Evolutionary conservation across 2,329 filamentous ascomycete genomes (phyloP), one percentile per base, ranked within the genome.

Genomic region (Penicillium sp.): DNA sequence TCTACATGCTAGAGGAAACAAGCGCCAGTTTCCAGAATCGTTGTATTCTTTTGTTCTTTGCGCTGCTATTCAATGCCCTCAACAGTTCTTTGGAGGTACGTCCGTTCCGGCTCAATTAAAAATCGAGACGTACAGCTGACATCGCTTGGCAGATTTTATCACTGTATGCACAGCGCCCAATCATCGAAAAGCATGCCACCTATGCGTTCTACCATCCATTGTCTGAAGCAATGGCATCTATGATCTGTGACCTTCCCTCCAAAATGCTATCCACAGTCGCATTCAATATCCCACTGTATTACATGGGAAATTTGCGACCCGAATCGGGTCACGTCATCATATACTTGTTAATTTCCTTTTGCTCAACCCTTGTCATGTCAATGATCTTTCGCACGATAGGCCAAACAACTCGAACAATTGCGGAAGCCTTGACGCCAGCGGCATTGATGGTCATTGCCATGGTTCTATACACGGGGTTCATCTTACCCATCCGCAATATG

Each of bases 171-270:
- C 35, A 36, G 35, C 35, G 93, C 33, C 89, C 91, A 4, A 96
- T 97, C 66, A 90, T 97, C 59, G 92, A 96, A 71, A 97, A 97
- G 73, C 93, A 97, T 68, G 80, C 83, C 50, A 87, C 89, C 55
- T 96, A 96, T 70, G 91, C 92, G 10, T 83, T 97, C 25, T 96
- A 96, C 65, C 93, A 96, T 71, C 91, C 93, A 0, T 93, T 89
- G n/a, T 19, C 39, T 4, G 39, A 42, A 42, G 39, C 39, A 23
- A 15, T 42, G n/a, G 39, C 39, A 31, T 50, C 48, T 13, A 38
- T 21, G 35, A 19, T 36, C 25, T 36, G 35, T 31, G 48, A 50
- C 5, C n/a, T 39, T 31, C 39, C 39, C 10, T 42, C n/a, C 39
- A 42, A 42, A n/a, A 36, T 36, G 2, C 2, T 36, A 17, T 36